Conservation (phyloP, 179 eudicot genomes). For the Spinacia oleracea region DNA sequence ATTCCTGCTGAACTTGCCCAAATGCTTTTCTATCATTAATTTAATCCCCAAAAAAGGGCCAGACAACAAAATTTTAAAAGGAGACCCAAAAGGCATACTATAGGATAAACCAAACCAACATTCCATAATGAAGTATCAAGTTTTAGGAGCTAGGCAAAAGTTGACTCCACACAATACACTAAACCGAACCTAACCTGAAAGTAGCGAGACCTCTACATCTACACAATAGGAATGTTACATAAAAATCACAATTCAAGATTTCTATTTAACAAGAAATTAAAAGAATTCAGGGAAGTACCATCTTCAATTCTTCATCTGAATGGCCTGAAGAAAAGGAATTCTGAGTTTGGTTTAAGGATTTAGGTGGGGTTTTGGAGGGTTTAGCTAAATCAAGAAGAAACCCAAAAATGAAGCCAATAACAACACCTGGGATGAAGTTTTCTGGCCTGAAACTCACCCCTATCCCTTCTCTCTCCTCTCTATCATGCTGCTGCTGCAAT, state of each 20-base stretch:
- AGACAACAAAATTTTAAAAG: too few relatives aligned
- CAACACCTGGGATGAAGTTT: constrained; percentile 86
- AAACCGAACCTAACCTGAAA: too few relatives aligned
- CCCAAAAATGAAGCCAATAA: constrained; percentile 82
- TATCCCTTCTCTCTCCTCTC: constrained; percentile 46
- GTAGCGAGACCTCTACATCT: background rate
- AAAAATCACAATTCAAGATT: too few relatives aligned
- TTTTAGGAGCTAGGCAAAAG: too few relatives aligned
- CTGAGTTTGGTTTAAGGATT: constrained; percentile 25
- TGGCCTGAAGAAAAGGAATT: constrained; percentile 24
- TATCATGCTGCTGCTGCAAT: constrained; percentile 35
- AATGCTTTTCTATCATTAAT: background rate
- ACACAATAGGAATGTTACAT: background rate
- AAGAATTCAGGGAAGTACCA: constrained; percentile 42
- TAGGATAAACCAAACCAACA: background rate
- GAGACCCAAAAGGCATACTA: background rate
- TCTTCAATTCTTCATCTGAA: constrained; percentile 69
- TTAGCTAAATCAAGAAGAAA: constrained; percentile 68
- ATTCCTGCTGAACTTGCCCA: background rate
- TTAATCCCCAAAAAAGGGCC: background rate
- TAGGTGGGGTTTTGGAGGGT: constrained; percentile 38
- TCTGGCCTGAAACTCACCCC: constrained; percentile 79
- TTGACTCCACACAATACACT: too few relatives aligned
- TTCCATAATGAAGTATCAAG: background rate
- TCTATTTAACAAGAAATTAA: background rate